Conservation (phyloP, 1,284 basidiomycete genomes). For the Marasmius fiardii region DNA sequence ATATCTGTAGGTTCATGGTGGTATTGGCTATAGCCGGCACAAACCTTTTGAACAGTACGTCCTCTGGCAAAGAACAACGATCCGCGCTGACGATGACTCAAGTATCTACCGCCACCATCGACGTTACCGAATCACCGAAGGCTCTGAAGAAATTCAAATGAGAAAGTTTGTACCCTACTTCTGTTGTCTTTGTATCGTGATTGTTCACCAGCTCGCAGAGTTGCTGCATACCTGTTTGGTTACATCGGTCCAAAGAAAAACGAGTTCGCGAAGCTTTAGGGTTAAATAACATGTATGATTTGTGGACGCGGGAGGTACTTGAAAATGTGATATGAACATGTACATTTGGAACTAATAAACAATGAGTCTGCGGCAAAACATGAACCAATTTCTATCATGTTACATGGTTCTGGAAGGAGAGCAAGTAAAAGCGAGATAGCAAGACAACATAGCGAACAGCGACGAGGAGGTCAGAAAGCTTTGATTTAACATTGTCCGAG, state of each 20-base stretch:
- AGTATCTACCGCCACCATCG: constrained; percentile 10
- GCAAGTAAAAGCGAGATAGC: background rate
- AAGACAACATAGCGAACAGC: background rate
- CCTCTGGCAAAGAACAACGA: too few relatives aligned
- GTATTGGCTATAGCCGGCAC: constrained; percentile 9
- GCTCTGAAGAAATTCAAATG: constrained; percentile 12
- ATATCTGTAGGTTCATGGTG: constrained; percentile 1
- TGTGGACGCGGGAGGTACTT: background rate
- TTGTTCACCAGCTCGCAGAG: background rate
- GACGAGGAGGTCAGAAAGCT: background rate
- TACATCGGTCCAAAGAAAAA: constrained; percentile 10
- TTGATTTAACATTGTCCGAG: constrained; percentile 47
- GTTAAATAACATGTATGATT: background rate
- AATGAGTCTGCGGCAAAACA: too few relatives aligned
- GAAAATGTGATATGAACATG: background rate
- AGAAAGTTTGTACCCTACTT: constrained; percentile 5
- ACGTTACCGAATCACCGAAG: constrained; percentile 11
- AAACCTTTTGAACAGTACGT: constrained; percentile 6
- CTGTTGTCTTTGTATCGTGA: background rate
- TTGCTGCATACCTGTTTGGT: constrained; percentile 10
- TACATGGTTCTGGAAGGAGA: background rate
- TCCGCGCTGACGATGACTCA: background rate
- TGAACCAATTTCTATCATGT: too few relatives aligned
- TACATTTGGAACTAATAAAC: too few relatives aligned
- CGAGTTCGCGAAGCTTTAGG: constrained; percentile 7